Evolutionary conservation across 148 eudicot species (phyloP), one percentile per base, ranked within the genome.

Genomic region (Rhododendron griersonianum): DNA sequence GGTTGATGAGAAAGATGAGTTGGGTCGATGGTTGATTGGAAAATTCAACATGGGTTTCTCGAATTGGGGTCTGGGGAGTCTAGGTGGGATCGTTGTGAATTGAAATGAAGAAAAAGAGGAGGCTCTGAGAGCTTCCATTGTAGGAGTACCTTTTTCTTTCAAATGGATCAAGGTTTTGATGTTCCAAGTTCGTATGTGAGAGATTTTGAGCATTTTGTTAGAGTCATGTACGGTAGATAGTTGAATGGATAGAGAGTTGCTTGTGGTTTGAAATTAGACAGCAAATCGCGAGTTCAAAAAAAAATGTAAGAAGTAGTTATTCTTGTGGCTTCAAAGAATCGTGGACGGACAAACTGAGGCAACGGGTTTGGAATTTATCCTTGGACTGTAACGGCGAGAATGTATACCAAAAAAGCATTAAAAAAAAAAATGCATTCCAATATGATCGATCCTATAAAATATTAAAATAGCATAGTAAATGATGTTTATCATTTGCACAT

Each of bases 91-190:
- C 45, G 45, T 39, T 30, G 87, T 84, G 87, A 84, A 33, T 44
- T 84, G 82, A 65, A 78, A 80, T 50, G 89, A 86, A 35, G 87
- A 76, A 39, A 86, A 61, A 11, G 82, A 13, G 21, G 86, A 74
- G 87, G 88, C 85, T 86, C 67, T 78, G 81, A 90, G 87, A 84
- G 91, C 89, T 85, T 86, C 91, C 91, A 90, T 90, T 74, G 30
- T 30, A 30, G 0, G n/a, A n/a, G 87, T 73, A 47, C 30, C 78
- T 86, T 6, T 13, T 71, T 57, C 23, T 16, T 55, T 2, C 1
- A 7, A 65, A n/a, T 11, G 21, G 30, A 39, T 78, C 55, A 23
- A 78, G 33, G 35, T 48, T 45, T 44, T 80, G 59, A 13, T 48
- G 81, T 23, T 78, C 81, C 16, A 47, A 28, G n/a, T 65, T 78